Evolutionary conservation across 129 eudicot species (phyloP), one percentile per base, ranked within the genome.

Genomic region (Flaveria linearis): DNA sequence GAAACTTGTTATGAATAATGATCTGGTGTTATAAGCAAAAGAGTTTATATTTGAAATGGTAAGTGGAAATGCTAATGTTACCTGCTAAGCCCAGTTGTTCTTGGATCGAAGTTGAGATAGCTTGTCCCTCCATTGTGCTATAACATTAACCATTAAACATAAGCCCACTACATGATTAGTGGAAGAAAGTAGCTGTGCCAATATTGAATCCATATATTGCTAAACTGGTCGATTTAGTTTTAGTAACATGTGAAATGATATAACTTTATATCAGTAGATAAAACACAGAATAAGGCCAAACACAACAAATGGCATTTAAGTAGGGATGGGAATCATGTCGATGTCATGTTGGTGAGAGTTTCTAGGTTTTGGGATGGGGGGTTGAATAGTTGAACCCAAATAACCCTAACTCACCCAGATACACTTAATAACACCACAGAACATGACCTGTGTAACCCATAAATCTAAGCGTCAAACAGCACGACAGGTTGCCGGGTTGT

Each of bases 51-150:
- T 13, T 26, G 23, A 15, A 50, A 65, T 33, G 18, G 62, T 16
- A 0, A 75, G 22, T 8, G 25, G 1, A 72, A 72, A 23, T 39
- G 68, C 13, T 53, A 7, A 7, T 30, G 1, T 79, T 76, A 87
- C 88, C 88, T 76, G 83, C 72, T 79, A 92, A 28, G 92, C 84
- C 92, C 92, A 90, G 84, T 93, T 90, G 90, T 73, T 86, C 84
- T 93, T 84, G 41, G 98, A 85, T 43, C 98, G 87, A 68, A 88
- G 91, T 80, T 88, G 86, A 52, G 89, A 86, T 55, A 92, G 92
- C 79, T 85, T 78, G 82, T 90, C 92, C 92, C 90, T 93, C 89
- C 88, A 88, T 69, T 85, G 81, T 5, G 98, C 98, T 93, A 87
- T 63, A 79, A 51, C 6, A 69, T 18, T 5, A 7, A 52, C n/a